A percentile compares a stretch with the other conserved stretches of the same genome.
Conservation (phyloP, 208 protist genomes). For the Strigomonas culicis region DNA sequence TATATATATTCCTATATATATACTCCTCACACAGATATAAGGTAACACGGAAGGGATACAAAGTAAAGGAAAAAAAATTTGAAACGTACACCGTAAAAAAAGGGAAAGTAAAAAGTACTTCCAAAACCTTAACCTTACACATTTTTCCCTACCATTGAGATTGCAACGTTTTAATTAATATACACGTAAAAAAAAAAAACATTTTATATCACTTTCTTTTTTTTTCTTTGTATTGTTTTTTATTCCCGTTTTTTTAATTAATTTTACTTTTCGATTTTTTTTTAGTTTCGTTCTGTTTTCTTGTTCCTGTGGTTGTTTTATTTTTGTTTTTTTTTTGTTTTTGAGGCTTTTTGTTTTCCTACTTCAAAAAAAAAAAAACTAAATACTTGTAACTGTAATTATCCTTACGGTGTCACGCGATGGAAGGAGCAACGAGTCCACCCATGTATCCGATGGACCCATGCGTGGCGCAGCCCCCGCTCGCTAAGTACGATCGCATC, state of each 20-base stretch:
- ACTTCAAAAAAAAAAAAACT: constrained; percentile 5
- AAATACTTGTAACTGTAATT: neutral
- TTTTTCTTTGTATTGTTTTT: constrained; percentile 6
- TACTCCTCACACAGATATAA: too few relatives aligned
- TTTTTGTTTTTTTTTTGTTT: constrained; percentile 12
- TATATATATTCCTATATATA: neutral
- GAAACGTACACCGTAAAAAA: neutral
- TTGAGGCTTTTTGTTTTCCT: neutral
- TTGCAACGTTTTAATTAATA: neutral
- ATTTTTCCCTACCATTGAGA: neutral
- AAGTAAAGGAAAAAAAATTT: constrained; percentile 1
- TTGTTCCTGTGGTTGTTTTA: constrained; percentile 12
- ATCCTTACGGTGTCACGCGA: too few relatives aligned
- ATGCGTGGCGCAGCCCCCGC: too few relatives aligned
- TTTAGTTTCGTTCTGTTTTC: constrained; percentile 7
- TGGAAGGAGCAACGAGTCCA: neutral
- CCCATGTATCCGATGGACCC: neutral
- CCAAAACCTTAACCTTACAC: neutral
- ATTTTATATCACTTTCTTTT: constrained; percentile 5
- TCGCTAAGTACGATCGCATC: too few relatives aligned
- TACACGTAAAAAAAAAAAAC: neutral
- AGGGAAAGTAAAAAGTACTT: neutral
- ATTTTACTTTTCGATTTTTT: neutral
- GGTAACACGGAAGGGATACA: too few relatives aligned
- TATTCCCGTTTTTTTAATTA: neutral